These are phyloP conservation scores for Pistacia vera DNA, from an alignment of 345 rosid species.

Conservation along the genomic window DNA sequence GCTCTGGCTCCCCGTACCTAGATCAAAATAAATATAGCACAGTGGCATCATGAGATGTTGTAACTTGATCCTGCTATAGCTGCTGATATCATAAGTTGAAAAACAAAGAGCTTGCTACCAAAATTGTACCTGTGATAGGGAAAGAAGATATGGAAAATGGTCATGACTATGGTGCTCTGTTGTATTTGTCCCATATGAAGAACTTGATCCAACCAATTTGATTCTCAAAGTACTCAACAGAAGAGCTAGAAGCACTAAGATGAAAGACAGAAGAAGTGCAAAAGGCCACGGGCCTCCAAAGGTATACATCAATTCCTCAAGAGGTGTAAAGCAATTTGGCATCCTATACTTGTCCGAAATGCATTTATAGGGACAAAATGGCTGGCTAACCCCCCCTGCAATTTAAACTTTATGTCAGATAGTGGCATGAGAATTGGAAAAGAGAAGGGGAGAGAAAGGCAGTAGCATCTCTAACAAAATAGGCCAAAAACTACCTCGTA, in stretches of 20 bases:
- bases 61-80: slow-evolving; percentile 1
- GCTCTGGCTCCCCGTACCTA: slow-evolving; percentile 92
- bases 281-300: slow-evolving; percentile 97
- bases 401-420: slow-evolving; percentile 28
- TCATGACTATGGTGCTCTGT: slow-evolving; percentile 64
- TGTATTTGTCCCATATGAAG: slow-evolving; percentile 53
- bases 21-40: slow-evolving; percentile 28
- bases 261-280: slow-evolving; percentile 66
- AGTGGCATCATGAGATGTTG: slow-evolving; percentile 14
- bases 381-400: slow-evolving; percentile 79
- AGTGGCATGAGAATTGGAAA: background rate
- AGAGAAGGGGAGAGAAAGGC: slow-evolving; percentile 14
- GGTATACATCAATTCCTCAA: slow-evolving; percentile 85
- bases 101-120: slow-evolving; percentile 18
- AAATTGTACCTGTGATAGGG: slow-evolving; percentile 78
- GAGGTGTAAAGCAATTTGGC: slow-evolving; percentile 97
- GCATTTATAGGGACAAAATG: slow-evolving; percentile 84
- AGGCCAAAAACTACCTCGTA: slow-evolving; percentile 60
- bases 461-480: slow-evolving; percentile 4
- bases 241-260: slow-evolving; percentile 72
- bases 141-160: slow-evolving; percentile 84
- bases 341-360: slow-evolving; percentile 87
- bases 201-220: slow-evolving; percentile 64
- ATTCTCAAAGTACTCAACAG: slow-evolving; percentile 70
- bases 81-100: slow-evolving; percentile 8